Base-by-base conservation (phyloP, 768 basidiomycete genomes). In the Symmetrospora coprosmae region DNA sequence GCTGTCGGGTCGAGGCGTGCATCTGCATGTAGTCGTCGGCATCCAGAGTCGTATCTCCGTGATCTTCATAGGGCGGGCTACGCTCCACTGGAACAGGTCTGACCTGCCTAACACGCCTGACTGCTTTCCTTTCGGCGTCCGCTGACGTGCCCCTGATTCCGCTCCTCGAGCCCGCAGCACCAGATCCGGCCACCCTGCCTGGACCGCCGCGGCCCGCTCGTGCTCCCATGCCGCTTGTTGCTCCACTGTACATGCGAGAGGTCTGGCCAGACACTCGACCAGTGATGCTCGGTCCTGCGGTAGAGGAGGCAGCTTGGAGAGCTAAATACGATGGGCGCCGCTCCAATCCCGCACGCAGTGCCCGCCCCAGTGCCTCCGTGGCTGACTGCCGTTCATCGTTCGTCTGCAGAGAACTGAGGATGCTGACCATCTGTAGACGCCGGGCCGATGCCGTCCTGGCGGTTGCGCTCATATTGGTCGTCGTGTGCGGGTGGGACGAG, bases 341-440 rank as follows among this genome's bases (percentile, higher is more conserved):
- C 4, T 60, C 59, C 49, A 48, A 33, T n/a, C 48, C 51, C 13
- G 38, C 62, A 17, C 62, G 41, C 43, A 63, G 28, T 14, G 53
- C 53, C 25, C 28, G 27, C 6, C 43, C 56, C 51, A 64, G 31
- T 2, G 25, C 37, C 30, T 62, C 47, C 27, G 56, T 50, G n/a
- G 47, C 59, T 8, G 21, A 25, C 35, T 64, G 63, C 19, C 27
- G 21, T 14, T 51, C 52, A 34, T 64, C 63, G 17, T 62, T 39
- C 33, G 63, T 50, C 31, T 31, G 38, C 2, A 61, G 28, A 14
- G 21, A 9, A 7, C 39, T 28, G 27, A 64, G 35, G 17, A 64
- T 51, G 43, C n/a, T 34, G 49, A 64, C 49, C 63, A 64, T 64
- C 35, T 64, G 63, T 9, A 64, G 21, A 17, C 63, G 46, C n/a